These are phyloP conservation scores for Chlorella sp. DNA, from an alignment of 139 green algal species.

Conservation along the genomic window DNA sequence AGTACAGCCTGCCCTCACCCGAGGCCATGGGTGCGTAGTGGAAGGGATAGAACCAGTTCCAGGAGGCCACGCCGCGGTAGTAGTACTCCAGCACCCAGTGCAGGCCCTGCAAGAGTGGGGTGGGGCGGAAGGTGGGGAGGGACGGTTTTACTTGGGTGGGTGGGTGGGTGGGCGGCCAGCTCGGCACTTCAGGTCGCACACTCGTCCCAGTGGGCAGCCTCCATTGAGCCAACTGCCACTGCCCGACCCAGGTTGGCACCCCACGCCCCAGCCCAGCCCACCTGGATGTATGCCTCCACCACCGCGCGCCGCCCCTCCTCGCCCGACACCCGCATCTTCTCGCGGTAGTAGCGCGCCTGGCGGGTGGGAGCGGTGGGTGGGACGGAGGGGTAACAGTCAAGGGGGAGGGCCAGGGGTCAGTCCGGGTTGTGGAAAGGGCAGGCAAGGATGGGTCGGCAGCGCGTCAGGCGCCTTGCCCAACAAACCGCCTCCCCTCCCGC, in stretches of 20 bases:
- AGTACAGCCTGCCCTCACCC: not conserved
- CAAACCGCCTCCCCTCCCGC: too few species aligned
- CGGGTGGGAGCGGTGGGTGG: not conserved
- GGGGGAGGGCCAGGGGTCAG: too few species aligned
- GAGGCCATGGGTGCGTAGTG: slow-evolving; percentile 92
- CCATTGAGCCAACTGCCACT: too few species aligned
- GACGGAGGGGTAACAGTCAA: not conserved
- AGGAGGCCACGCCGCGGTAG: slow-evolving; percentile 90
- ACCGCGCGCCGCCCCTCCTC: slow-evolving; percentile 38
- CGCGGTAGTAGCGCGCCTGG: slow-evolving; percentile 82
- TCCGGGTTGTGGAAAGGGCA: not conserved
- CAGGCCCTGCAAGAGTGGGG: slow-evolving; percentile 57
- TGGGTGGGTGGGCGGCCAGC: too few species aligned
- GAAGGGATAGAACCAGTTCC: slow-evolving; percentile 95
- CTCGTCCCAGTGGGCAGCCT: too few species aligned
- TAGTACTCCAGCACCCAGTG: slow-evolving; percentile 97
- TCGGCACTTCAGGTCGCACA: too few species aligned
- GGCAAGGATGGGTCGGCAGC: not conserved
- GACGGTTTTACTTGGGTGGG: too few species aligned
- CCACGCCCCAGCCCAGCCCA: not conserved
- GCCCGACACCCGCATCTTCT: slow-evolving; percentile 78
- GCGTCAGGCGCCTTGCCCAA: too few species aligned
- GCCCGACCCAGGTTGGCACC: too few species aligned
- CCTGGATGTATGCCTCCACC: slow-evolving; percentile 72
- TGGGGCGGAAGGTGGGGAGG: not conserved